Conservation (phyloP, 2,329 filamentous ascomycete genomes). For the Fusarium hostae region DNA sequence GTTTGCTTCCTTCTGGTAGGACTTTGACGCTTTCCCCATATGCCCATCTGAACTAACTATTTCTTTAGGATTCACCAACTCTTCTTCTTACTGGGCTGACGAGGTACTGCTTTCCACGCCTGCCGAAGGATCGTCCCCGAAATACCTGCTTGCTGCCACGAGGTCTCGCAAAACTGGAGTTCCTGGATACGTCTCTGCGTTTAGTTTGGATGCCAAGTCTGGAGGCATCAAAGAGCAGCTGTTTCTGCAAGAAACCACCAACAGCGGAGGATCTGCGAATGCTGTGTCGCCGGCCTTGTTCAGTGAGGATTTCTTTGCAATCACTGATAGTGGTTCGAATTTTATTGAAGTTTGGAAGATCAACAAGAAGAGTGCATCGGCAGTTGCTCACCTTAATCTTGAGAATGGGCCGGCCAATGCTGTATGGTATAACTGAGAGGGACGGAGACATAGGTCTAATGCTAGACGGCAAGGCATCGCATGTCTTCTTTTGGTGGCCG, state of each 20-base stretch:
- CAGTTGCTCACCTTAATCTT: not conserved
- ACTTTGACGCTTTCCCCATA: fast-evolving
- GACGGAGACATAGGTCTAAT: too few species aligned
- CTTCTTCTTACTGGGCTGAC: not conserved
- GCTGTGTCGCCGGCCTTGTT: not conserved
- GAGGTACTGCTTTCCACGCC: not conserved
- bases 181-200: not conserved
- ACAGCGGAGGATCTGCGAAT: not conserved
- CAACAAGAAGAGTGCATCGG: not conserved
- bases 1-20: not conserved
- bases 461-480: too few species aligned
- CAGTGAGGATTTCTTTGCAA: not conserved
- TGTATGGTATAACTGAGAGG: not conserved
- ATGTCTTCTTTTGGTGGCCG: too few species aligned
- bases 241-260: not conserved
- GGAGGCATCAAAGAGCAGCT: not conserved
- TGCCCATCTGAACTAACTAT: fast-evolving
- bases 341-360: not conserved
- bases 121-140: not conserved
- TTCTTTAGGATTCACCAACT: not conserved
- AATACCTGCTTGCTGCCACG: not conserved
- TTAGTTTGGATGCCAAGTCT: not conserved
- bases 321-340: not conserved
- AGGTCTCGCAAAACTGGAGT: not conserved
- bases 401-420: not conserved